Evolutionary conservation across 176 grass and related monocot genomes (phyloP), one percentile per base, ranked within the genome.

Genomic region (Urochloa ruziziensis): DNA sequence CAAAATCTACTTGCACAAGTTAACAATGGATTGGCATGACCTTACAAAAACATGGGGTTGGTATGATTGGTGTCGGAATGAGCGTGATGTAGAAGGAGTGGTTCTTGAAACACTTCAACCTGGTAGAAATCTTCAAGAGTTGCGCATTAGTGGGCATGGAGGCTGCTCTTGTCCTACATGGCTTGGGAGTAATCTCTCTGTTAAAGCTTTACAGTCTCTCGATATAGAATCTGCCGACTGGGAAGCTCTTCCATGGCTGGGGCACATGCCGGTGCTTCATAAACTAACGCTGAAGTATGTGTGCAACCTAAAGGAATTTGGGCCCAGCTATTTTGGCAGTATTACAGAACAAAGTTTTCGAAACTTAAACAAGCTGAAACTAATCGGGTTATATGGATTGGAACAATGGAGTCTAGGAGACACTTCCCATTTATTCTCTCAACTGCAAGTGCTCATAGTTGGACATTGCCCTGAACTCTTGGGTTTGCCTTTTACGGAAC

Each of bases 241-340:
- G 78, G 6, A 40, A 56, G 1, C 4, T 34, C 6, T 73, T 81
- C 9, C 64, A 56, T 35, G 23, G 6, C 1, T 69, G 1, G 78
- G 11, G 13, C 6, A 53, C 0, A 17, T 80, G 46, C 2, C 10
- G 1, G 2, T 23, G 30, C 61, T 67, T 36, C 6, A 6, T 67
- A 18, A 63, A 0, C 0, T 44, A 3, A 2, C 0, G 7, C 12
- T 47, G 27, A 0, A 4, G 0, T 0, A 10, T 64, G 64, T 63
- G 43, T 12, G 1, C 23, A 25, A 10, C 15, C 0, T 70, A 70
- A 70, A 43, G n/a, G 23, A 70, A 43, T 24, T 70, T 27, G n/a
- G n/a, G n/a, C 67, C 39, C 2, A 24, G 23, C 0, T 4, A 16
- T 28, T 46, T 30, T 33, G 28, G 8, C 16, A 18, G 3, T 28